A percentile compares a stretch with the other conserved stretches of the same genome.
These are phyloP conservation scores for Paspalum vaginatum DNA, from an alignment of 176 grass and related monocot genomes.

Conservation along the genomic window DNA sequence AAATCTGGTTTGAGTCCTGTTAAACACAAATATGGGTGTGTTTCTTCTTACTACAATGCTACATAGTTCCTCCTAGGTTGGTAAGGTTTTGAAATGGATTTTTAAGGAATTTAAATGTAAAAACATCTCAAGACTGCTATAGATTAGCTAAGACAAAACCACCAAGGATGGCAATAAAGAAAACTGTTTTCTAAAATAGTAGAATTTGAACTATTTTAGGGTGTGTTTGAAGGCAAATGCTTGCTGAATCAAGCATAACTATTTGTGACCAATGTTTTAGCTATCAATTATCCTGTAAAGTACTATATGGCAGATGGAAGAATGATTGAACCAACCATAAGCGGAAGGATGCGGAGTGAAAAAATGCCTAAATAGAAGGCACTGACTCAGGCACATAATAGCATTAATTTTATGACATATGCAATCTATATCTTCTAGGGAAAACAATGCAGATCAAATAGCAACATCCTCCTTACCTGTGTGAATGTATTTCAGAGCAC, in stretches of 20 bases:
- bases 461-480: conserved; percentile 53
- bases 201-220: not conserved
- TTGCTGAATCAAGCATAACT: conserved; percentile 2
- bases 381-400: not conserved
- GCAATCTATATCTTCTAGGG: not conserved
- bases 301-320: not conserved
- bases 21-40: not conserved
- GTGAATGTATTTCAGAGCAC: conserved; percentile 99
- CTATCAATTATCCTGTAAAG: not conserved
- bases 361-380: conserved; percentile 23
- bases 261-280: not conserved
- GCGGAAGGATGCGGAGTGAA: not conserved
- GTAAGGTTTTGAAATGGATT: not conserved
- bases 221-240: not conserved
- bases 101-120: not conserved
- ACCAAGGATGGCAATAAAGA: not conserved
- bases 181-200: no score
- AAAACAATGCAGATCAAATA: conserved; percentile 17
- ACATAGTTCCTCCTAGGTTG: not conserved
- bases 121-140: not conserved
- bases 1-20: not conserved
- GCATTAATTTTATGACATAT: not conserved
- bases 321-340: conserved; percentile 30
- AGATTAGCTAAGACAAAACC: not conserved
- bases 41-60: not conserved